Base-by-base conservation (phyloP, 2,329 filamentous ascomycete genomes). In the Hyphodiscus sp. region DNA sequence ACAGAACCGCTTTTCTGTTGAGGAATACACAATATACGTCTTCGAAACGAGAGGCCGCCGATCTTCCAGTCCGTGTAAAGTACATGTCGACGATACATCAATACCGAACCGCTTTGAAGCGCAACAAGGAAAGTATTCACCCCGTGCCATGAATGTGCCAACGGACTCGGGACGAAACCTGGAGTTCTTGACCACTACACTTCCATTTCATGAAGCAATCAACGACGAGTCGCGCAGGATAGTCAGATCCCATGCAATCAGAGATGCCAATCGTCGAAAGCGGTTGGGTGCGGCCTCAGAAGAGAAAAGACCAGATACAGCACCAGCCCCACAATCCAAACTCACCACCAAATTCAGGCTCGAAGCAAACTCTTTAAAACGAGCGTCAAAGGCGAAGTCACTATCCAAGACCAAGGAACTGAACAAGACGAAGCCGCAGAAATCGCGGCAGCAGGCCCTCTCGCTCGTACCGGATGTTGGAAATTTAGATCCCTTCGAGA, bases 401-500 rank as follows among this genome's bases (percentile, higher is more conserved):
- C 42, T 45, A 13, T 23, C 42, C 2, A 19, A 16, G 13, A 45
- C 2, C 18, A 13, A 19, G 20, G 42, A 23, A 8, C 8, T 26
- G 11, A 45, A 45, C 2, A 23, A 2, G 4, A 4, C 18, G 3
- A 20, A 45, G 42, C 42, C 20, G 19, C 42, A 45, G 18, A 45
- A 9, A 45, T 23, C 11, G 33, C 33, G 33, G 16, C 33, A 38
- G 33, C 33, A 38, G 4, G 11, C 5, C 11, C 4, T 38, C 33
- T n/a, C 13, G 2, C 3, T 45, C 8, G 18, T 45, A 23, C 42
- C 18, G 18, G 18, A 13, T 19, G 18, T 23, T 13, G 20, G 42
- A 30, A 33, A 47, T 11, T 29, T 47, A 9, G 53, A 55, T 16
- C 47, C 49, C 26, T 55, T 55, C 29, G 53, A 51, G 20, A 45